Base-by-base conservation (phyloP, 805 yeast species). In the Spathaspora girioi region DNA sequence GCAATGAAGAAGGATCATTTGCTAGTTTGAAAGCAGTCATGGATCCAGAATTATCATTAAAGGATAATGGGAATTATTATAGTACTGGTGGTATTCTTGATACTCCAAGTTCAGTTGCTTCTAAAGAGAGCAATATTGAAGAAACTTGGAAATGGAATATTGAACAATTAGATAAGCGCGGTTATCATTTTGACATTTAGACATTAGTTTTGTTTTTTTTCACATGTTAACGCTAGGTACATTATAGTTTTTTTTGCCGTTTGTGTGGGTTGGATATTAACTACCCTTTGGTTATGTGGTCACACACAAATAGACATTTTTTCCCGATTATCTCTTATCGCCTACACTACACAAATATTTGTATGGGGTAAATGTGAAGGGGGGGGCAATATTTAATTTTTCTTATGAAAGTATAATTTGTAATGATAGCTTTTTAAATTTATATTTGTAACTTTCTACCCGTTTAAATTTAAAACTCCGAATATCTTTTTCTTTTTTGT, bases 21-120 rank as follows among this genome's bases (percentile, higher is more conserved):
- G 68, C 75, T 8, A 56, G 75, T 1, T 65, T 73, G 41, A 59
- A 63, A 43, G 69, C 68, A 11, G 72, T 71, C 1, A 45, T 72
- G 46, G 76, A 72, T 51, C 54, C 59, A 1, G 29, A 52, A 1
- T 50, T 72, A 17, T 56, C 61, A 3, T 38, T 59, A 10, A 54
- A 58, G 17, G 63, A 66, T 45, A 63, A 59, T 32, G 78, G 77
- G 1, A 49, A 56, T 11, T 73, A 66, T 54, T 58, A 64, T 12
- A 57, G 57, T 6, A 62, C 69, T 1, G 77, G 77, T 0, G 78
- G 77, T 2, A 42, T 43, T 2, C 57, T 58, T 20, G 58, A 56
- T 2, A 47, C 23, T 3, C 63, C 74, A 10, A 60, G 61, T 32
- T 53, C 46, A 19, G 50, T 64, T 20, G 75, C 72, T 4, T 51